These are phyloP conservation scores for Dillenia turbinata DNA, from an alignment of 164 flowering plant genomes.

Conservation along the genomic window DNA sequence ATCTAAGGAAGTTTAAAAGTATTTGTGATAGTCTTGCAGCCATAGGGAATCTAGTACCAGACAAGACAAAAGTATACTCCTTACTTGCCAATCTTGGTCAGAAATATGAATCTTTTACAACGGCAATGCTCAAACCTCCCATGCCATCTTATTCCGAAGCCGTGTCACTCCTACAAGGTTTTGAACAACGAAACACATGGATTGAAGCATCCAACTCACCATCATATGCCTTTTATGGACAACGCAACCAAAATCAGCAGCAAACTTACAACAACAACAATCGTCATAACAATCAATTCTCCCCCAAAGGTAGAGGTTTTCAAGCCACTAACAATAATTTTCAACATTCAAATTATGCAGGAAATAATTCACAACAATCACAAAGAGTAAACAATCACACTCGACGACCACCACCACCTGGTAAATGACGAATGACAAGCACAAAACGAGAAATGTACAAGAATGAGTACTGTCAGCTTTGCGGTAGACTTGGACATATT, in stretches of 20 bases:
- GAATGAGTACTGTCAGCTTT: background rate
- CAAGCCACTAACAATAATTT: background rate
- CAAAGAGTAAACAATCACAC: background rate
- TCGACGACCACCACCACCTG: background rate
- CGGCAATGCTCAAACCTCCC: conserved; percentile 12
- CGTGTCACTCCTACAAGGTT: background rate
- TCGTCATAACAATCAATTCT: no score
- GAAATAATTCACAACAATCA: background rate
- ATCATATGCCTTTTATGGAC: background rate
- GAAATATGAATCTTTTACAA: conserved; percentile 7
- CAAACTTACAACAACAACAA: no score
- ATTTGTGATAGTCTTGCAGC: no score
- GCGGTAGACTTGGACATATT: background rate
- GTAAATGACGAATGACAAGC: background rate
- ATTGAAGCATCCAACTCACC: background rate
- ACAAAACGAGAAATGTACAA: background rate
- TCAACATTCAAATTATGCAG: background rate
- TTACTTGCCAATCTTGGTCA: background rate
- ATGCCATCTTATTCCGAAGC: background rate
- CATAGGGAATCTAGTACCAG: no score
- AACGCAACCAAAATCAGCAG: no score
- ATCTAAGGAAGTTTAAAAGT: no score
- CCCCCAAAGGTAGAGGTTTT: no score
- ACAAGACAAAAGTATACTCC: no score
- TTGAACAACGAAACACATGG: background rate